Base-by-base conservation (phyloP, 2,329 filamentous ascomycete genomes). In the Talaromyces islandicus region DNA sequence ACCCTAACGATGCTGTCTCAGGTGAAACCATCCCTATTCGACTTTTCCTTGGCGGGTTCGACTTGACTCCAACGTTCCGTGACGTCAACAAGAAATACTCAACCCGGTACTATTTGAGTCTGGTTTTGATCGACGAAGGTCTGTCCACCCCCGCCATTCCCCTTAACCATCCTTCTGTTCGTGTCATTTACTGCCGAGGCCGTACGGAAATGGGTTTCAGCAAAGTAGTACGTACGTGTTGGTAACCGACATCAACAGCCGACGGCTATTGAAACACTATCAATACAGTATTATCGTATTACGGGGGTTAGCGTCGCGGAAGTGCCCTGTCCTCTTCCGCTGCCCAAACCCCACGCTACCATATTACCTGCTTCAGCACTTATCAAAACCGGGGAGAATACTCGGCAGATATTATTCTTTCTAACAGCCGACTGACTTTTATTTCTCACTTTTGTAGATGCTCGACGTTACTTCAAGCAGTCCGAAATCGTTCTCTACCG, bases 61-160 rank as follows among this genome's bases (percentile, higher is more conserved):
- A 99, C 76, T 79, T 99, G 64, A 99, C 94, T 4, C 94, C 94
- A 17, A 99, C 94, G 12, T 99, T 99, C 85, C 90, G 94, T 64
- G 94, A 99, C 75, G 95, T 99, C 67, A 99, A 99, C 85, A 99
- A 99, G 83, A 99, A 99, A 79, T 99, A 96, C 77, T 97, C 93
- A 27, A 97, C 93, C 41, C 85, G 94, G 70, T 99, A 99, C 79
- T 99, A 99, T 78, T 85, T 99, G 64, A 97, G 92, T 73, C 80
- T 99, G 64, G 94, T 99, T 24, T 83, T 97, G 67, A 97, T 97
- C 67, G 92, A 97, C 71, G 92, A 97, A 85, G 91, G 91, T 90
- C 6, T 38, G 3, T 53, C 9, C 25, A 29, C 3, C 59, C 62
- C 59, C 46, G 25, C 43, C 43, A 32, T 54, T 17, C 7, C 14